phyloP scores from a whole-genome alignment of 768 basidiomycete genomes.

The Dacryopinax primogenitus region DNA sequence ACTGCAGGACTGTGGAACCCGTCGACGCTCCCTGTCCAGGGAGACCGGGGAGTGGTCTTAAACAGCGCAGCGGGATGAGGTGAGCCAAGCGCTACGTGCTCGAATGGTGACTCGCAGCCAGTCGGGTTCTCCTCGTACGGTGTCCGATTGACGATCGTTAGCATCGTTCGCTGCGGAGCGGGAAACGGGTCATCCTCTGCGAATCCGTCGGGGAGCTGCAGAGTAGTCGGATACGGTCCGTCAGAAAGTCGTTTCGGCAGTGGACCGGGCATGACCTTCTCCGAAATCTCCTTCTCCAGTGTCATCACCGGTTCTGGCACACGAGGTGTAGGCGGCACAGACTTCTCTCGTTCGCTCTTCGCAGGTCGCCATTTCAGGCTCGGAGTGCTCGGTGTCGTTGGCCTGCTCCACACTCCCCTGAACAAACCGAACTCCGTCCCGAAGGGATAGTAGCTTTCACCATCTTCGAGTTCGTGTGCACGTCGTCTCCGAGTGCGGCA shows the following conservation, averaged over 20 bases:
- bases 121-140: not conserved
- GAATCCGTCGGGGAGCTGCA: not conserved
- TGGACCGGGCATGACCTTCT: not conserved
- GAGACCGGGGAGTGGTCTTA: not conserved
- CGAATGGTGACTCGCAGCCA: not conserved
- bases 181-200: not conserved
- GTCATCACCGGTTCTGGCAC: not conserved
- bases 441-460: not conserved
- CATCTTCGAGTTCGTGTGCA: not conserved
- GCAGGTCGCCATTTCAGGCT: not conserved
- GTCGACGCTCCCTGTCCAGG: not conserved
- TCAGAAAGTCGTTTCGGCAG: not conserved
- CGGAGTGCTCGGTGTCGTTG: not conserved
- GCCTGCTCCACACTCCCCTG: not conserved
- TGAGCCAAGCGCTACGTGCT: not conserved
- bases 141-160: not conserved
- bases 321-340: not conserved
- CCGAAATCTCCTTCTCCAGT: not conserved
- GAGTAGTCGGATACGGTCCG: conserved; percentile 3
- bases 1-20: not conserved
- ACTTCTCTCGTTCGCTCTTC: not conserved
- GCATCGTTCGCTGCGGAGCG: not conserved
- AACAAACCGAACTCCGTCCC: not conserved
- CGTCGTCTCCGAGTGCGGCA: not conserved
- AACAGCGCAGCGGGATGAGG: not conserved